These are phyloP conservation scores for Calonectria pseudoturangicola DNA, from an alignment of 2,329 filamentous ascomycete species.

Conservation along the genomic window DNA sequence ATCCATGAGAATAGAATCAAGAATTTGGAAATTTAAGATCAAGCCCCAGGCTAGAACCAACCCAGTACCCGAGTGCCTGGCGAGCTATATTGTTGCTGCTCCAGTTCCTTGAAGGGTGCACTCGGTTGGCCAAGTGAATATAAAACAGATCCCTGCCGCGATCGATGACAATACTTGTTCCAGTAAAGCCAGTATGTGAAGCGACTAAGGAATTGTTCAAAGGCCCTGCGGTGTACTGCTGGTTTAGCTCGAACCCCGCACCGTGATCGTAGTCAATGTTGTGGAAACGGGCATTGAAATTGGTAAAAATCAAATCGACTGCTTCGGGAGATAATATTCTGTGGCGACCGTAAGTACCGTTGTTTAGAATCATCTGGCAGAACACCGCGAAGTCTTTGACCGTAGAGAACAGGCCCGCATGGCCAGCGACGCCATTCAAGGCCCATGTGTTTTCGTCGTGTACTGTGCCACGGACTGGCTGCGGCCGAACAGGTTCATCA, in stretches of 20 bases:
- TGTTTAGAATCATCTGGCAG: slow-evolving; percentile 27
- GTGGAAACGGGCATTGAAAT: slow-evolving; percentile 52
- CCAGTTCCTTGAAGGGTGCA: slow-evolving; percentile 17
- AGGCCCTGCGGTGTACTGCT: slow-evolving; percentile 57
- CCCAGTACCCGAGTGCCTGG: slow-evolving; percentile 18
- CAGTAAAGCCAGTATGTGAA: slow-evolving; percentile 53
- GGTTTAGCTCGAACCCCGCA: slow-evolving; percentile 58
- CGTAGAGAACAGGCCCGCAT: slow-evolving; percentile 24
- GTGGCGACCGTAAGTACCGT: slow-evolving; percentile 17
- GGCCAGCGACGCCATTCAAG: slow-evolving; percentile 15
- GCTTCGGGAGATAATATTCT: neutral
- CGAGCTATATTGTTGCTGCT: slow-evolving; percentile 15
- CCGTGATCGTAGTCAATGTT: slow-evolving; percentile 51
- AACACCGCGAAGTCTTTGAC: neutral
- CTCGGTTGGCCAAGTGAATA: slow-evolving; percentile 18
- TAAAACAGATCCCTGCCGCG: slow-evolving; percentile 22
- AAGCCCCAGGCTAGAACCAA: slow-evolving; percentile 9
- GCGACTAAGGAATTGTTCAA: slow-evolving; percentile 50
- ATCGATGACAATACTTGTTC: slow-evolving; percentile 52
- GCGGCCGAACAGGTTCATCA: slow-evolving; percentile 58
- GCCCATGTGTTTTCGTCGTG: slow-evolving; percentile 27
- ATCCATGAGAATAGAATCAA: neutral
- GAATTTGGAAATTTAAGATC: neutral
- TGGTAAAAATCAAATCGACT: slow-evolving; percentile 17
- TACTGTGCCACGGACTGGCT: slow-evolving; percentile 62